Base-by-base conservation (phyloP, 2,329 filamentous ascomycete genomes). In the Penicillium sp. region DNA sequence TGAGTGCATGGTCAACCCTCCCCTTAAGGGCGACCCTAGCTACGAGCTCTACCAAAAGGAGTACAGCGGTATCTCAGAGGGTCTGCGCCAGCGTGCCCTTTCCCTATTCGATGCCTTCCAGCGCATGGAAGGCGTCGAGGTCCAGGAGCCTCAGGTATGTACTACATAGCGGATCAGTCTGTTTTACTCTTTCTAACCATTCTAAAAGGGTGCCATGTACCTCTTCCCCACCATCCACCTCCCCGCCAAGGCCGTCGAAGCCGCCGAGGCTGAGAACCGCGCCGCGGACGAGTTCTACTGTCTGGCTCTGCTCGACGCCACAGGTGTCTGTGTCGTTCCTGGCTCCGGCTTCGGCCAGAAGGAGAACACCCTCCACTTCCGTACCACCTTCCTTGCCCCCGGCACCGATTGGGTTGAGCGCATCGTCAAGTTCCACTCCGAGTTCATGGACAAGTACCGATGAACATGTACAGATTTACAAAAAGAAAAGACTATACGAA, bases 1-100 rank as follows among this genome's bases (percentile, higher is more conserved):
- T 58, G 94, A 97, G 79, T 79, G 96, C 72, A 97, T 97, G 93
- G 91, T 97, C 68, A 97, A 97, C 81, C 94, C 94, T 50, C 94
- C 94, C 36, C 82, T 83, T 69, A 76, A 85, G 65, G 93, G 94
- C 55, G 88, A 95, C 56, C 89, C 90, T 14, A 95, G 90, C 62
- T 89, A 89, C 74, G 85, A 86, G 61, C 83, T 93, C 49, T 97
- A 97, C 80, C 78, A 87, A 69, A 71, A 87, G 72, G 94, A 99
- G 75, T 97, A 94, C 78, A 85, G 87, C 70, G 80, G 77, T 66
- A 97, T 97, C 73, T 91, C 86, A 73, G 76, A 87, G 49, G 89
- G 90, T 46, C 81, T 99, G 55, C 84, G 85, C 69, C 77, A 89
- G 73, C 88, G 94, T 61, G 94, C 94, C 36, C 83, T 80, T 55